A percentile compares a stretch with the other conserved stretches of the same genome.
Conservation (phyloP, 345 rosid species). For the Brassica cretica region DNA sequence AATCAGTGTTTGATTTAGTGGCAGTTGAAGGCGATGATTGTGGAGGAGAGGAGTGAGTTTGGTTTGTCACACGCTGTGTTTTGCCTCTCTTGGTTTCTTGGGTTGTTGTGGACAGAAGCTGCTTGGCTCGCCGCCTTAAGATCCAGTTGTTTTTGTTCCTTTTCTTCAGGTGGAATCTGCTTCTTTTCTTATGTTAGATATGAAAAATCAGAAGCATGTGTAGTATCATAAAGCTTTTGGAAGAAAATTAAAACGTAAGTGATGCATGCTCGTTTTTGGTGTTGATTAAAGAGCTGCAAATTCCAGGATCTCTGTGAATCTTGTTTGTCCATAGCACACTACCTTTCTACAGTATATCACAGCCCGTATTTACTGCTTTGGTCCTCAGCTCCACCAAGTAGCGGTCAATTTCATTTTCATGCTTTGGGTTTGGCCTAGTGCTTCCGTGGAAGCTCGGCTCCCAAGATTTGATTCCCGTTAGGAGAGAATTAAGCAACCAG, state of each 20-base stretch:
- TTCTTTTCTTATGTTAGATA: constrained; percentile 42
- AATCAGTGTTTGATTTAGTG: constrained; percentile 24
- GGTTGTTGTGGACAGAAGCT: constrained; percentile 18
- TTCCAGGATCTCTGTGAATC: constrained; percentile 51
- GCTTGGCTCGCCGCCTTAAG: constrained; percentile 25
- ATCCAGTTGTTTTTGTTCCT: constrained; percentile 33
- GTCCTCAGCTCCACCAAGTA: constrained; percentile 57
- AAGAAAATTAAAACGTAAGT: not conserved
- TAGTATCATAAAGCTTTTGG: not conserved
- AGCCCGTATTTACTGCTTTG: constrained; percentile 52
- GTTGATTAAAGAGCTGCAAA: constrained; percentile 51
- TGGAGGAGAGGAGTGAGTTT: constrained; percentile 23
- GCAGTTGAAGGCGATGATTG: constrained; percentile 26
- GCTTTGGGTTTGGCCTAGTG: constrained; percentile 29
- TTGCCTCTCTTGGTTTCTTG: constrained; percentile 34
- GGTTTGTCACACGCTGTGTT: constrained; percentile 30
- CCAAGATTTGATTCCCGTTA: too few species aligned
- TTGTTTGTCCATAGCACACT: constrained; percentile 50
- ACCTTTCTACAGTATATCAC: constrained; percentile 57
- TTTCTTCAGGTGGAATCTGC: constrained; percentile 26
- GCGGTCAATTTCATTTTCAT: constrained; percentile 65
- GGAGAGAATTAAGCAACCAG: too few species aligned
- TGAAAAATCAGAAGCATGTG: not conserved
- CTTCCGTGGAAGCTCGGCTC: too few species aligned
- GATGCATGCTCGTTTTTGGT: constrained; percentile 28